A percentile compares a stretch with the other conserved stretches of the same genome.
Conservation (phyloP, 1,284 basidiomycete species). For the Boletus smithii region DNA sequence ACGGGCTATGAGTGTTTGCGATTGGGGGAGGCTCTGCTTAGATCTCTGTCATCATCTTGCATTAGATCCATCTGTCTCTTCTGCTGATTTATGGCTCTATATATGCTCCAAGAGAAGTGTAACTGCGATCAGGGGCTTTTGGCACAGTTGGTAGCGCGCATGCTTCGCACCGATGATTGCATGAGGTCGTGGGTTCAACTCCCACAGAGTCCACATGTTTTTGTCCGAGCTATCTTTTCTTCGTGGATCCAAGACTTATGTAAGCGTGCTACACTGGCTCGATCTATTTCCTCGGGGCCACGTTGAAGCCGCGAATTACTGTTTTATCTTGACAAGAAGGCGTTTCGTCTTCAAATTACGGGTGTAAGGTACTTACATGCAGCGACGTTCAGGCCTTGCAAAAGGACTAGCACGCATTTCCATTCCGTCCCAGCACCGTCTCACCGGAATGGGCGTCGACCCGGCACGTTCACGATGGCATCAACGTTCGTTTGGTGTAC, state of each 20-base stretch:
- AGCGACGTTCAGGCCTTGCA: constrained; percentile 46
- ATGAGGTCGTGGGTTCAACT: constrained; percentile 40
- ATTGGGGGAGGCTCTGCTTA: constrained; percentile 7
- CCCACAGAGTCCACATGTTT: constrained; percentile 38
- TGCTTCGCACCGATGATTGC: constrained; percentile 36
- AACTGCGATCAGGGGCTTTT: constrained; percentile 21
- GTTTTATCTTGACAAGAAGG: constrained; percentile 1
- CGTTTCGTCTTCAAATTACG: neutral
- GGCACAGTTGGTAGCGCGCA: constrained; percentile 42
- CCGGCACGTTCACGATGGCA: constrained; percentile 44
- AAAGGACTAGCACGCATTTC: constrained; percentile 55
- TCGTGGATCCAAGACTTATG: neutral
- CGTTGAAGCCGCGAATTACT: neutral
- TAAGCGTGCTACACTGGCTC: neutral
- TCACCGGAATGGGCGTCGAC: constrained; percentile 43
- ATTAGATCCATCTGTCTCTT: neutral
- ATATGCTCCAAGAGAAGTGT: neutral
- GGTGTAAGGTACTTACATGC: constrained; percentile 40
- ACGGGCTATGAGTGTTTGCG: constrained; percentile 16
- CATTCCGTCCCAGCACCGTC: constrained; percentile 39
- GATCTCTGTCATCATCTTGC: constrained; percentile 14
- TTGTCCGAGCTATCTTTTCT: constrained; percentile 13
- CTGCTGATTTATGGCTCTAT: neutral
- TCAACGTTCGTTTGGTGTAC: constrained; percentile 58
- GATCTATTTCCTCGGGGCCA: neutral